Base-by-base conservation (phyloP, 2,329 filamentous ascomycete species). In the Tolypocladium nubicola region DNA sequence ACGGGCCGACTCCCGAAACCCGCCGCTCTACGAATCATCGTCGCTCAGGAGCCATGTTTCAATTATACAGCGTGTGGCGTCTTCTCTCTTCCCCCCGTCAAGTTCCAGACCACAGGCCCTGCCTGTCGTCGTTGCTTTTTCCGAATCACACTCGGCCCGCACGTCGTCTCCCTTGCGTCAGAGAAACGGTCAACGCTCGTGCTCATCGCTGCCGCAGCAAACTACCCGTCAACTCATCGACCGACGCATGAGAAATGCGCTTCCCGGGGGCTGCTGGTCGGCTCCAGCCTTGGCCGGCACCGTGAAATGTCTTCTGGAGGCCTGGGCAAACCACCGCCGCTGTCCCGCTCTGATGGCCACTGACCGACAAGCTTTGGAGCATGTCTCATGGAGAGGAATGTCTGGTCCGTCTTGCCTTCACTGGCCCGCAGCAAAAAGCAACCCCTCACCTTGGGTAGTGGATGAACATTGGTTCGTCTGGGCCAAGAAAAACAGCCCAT, bases 311-410 rank as follows among this genome's bases (percentile, higher is more conserved):
- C 30, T 23, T 16, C n/a, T 23, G 11, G 39, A 19, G 49, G 37
- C 9, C 7, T 14, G 41, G 23, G 26, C 37, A 35, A 35, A 35
- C 33, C 19, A 19, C 39, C 10, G 21, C 13, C 10, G 10, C 33
- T 14, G 47, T 52, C 30, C 47, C 47, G 47, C 21, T 19, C 47
- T 35, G 47, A 21, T 23, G 53, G 14, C 45, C 37, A 14, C 26
- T 45, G 26, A 19, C 23, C 23, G 50, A 23, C 49, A 53, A 39
- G 14, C 30, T 35, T 43, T 13, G 52, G 45, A 26, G 16, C 54
- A 45, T 52, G 57, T 58, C 57, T 56, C 52, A 52, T 54, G 19
- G 41, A 26, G 30, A 50, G 54, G 52, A 58, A 58, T 58, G 57
- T 35, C 53, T 53, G 41, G 47, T 26, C 40, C 26, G 14, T 58